Percentiles rank a stretch among this genome's conserved stretches.
These are phyloP conservation scores for Wickerhamomyces sydowiorum DNA, from an alignment of 805 yeast species.

Conservation along the genomic window DNA sequence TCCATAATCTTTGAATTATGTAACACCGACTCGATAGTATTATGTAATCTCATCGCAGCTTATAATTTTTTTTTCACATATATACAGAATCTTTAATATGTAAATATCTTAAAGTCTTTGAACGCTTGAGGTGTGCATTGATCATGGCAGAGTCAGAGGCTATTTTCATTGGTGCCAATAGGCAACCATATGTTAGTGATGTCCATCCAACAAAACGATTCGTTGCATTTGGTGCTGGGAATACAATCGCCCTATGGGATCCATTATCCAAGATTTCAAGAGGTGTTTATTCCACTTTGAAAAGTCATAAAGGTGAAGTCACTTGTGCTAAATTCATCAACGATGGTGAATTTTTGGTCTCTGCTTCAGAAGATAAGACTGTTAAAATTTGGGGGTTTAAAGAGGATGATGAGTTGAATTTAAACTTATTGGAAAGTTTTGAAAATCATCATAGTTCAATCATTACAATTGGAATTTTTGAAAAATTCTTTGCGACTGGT, in stretches of 20 bases:
- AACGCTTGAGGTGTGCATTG: too few relatives aligned
- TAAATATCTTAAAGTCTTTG: too few relatives aligned
- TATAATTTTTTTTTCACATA: too few relatives aligned
- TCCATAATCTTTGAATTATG: too few relatives aligned
- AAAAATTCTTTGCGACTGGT: slow-evolving; percentile 48
- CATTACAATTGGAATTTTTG: slow-evolving; percentile 40
- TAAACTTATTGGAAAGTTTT: slow-evolving; percentile 26
- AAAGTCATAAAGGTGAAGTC: slow-evolving; percentile 55
- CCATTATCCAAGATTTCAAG: slow-evolving; percentile 36
- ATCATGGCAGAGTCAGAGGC: slow-evolving; percentile 36
- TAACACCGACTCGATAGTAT: too few relatives aligned
- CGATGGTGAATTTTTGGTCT: slow-evolving; percentile 38
- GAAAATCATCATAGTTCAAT: slow-evolving; percentile 45
- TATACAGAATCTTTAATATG: too few relatives aligned
- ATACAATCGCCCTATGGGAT: slow-evolving; percentile 63
- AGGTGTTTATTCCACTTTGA: slow-evolving; percentile 53
- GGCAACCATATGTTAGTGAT: slow-evolving; percentile 56
- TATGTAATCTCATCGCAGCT: too few relatives aligned
- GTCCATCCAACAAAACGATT: slow-evolving; percentile 30
- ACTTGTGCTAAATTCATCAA: slow-evolving; percentile 62
- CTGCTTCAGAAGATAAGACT: slow-evolving; percentile 63
- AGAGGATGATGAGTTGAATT: slow-evolving; percentile 3
- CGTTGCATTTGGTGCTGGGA: slow-evolving; percentile 71
- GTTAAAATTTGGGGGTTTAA: slow-evolving; percentile 53
- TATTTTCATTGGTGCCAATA: slow-evolving; percentile 68